phyloP scores from a whole-genome alignment of 352 stramenopile species.

The Pythium coloratum region DNA sequence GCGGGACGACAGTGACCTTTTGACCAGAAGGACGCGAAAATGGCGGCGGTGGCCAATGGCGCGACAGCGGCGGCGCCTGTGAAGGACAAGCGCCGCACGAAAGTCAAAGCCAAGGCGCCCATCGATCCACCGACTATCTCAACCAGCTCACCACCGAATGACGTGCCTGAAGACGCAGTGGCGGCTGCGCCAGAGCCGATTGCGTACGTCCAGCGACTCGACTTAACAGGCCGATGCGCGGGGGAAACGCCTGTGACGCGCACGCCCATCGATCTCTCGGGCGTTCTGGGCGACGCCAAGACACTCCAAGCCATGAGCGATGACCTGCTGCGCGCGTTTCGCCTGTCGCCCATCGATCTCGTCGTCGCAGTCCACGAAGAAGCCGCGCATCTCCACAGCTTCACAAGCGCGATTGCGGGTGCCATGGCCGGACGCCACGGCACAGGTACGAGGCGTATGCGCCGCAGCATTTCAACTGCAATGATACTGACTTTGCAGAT shows the following conservation, averaged over 20 bases:
- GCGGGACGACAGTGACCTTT: not conserved
- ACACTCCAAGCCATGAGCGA: constrained; percentile 36
- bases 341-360: constrained; percentile 41
- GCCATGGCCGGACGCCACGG: constrained; percentile 46
- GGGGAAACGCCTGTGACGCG: constrained; percentile 32
- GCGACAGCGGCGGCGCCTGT: not conserved
- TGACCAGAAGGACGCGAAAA: not conserved
- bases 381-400: constrained; percentile 23
- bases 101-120: constrained; percentile 2
- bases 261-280: constrained; percentile 40
- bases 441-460: constrained; percentile 28
- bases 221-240: constrained; percentile 38
- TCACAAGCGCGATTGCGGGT: constrained; percentile 41
- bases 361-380: constrained; percentile 46
- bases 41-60: not conserved
- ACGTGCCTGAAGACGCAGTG: not conserved
- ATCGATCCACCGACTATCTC: not conserved
- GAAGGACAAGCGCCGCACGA: constrained; percentile 11
- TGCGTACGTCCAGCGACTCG: constrained; percentile 43
- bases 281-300: constrained; percentile 34
- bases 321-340: constrained; percentile 49
- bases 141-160: not conserved
- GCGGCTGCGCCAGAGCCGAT: not conserved
- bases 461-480: no score
- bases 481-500: not conserved